phyloP scores from a whole-genome alignment of 371 early-diverging fungal species.

The Parasitella parasitica region DNA sequence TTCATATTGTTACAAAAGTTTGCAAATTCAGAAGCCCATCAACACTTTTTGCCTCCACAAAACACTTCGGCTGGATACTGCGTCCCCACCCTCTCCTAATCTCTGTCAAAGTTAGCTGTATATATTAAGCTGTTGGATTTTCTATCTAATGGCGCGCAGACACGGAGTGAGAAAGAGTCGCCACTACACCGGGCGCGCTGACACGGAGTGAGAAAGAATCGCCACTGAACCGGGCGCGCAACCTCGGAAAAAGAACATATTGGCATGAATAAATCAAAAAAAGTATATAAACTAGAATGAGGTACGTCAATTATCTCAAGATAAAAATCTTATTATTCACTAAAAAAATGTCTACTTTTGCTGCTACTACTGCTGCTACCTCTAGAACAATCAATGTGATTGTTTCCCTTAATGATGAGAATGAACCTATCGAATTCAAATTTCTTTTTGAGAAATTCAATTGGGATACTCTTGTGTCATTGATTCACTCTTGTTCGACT shows the following conservation, averaged over 20 bases:
- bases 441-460: constrained; percentile 12
- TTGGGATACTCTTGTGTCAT: constrained; percentile 8
- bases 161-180: not conserved
- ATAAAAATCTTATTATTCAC: not conserved
- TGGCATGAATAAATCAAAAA: not conserved
- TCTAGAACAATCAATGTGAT: not conserved
- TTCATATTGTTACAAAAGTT: too few relatives aligned
- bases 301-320: not conserved
- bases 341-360: not conserved
- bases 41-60: too few relatives aligned
- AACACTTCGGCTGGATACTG: too few relatives aligned
- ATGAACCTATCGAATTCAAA: not conserved
- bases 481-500: constrained; percentile 4
- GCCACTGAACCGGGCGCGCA: not conserved
- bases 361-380: not conserved
- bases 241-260: not conserved
- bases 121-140: too few relatives aligned
- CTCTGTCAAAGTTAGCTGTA: too few relatives aligned
- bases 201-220: not conserved
- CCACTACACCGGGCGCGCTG: not conserved
- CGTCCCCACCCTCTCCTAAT: too few relatives aligned
- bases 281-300: not conserved
- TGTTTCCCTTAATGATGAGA: not conserved
- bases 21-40: too few relatives aligned
- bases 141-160: not conserved